A percentile compares a stretch with the other conserved stretches of the same genome.
phyloP scores from a whole-genome alignment of 1,284 basidiomycete species.

The Ganoderma resinaceum region DNA sequence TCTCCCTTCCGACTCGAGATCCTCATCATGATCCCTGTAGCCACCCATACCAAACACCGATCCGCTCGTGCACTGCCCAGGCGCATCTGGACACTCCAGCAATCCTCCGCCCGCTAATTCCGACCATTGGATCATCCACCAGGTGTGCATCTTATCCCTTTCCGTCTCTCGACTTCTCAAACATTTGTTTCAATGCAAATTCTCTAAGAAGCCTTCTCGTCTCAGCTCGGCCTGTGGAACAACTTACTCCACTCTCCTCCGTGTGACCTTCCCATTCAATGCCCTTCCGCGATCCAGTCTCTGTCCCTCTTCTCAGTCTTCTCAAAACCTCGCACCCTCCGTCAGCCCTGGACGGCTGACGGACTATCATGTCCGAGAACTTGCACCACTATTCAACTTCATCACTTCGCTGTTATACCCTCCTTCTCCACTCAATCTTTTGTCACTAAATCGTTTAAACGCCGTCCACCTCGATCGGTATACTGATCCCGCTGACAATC shows the following conservation, averaged over 20 bases:
- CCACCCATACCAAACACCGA: not conserved
- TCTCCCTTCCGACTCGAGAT: not conserved
- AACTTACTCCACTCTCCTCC: not conserved
- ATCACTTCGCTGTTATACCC: not conserved
- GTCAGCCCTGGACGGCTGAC: not conserved
- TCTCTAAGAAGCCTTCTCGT: too few species aligned
- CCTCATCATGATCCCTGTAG: not conserved
- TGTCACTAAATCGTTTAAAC: not conserved
- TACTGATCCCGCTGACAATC: not conserved
- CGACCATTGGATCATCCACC: not conserved
- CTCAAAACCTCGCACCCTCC: not conserved
- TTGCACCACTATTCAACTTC: not conserved
- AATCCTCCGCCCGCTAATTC: not conserved
- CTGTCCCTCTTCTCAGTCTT: not conserved
- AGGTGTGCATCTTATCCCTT: not conserved
- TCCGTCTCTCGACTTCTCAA: not conserved
- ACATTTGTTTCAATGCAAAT: too few species aligned
- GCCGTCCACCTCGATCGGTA: not conserved
- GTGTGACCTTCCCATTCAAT: not conserved
- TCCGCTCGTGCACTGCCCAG: not conserved
- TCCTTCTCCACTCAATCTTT: not conserved
- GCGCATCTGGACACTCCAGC: not conserved
- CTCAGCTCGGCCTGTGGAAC: too few species aligned
- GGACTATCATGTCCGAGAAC: not conserved
- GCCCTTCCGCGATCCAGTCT: not conserved